These are phyloP conservation scores for Boehmeria nivea DNA, from an alignment of 306 rosid genomes.

Conservation along the genomic window DNA sequence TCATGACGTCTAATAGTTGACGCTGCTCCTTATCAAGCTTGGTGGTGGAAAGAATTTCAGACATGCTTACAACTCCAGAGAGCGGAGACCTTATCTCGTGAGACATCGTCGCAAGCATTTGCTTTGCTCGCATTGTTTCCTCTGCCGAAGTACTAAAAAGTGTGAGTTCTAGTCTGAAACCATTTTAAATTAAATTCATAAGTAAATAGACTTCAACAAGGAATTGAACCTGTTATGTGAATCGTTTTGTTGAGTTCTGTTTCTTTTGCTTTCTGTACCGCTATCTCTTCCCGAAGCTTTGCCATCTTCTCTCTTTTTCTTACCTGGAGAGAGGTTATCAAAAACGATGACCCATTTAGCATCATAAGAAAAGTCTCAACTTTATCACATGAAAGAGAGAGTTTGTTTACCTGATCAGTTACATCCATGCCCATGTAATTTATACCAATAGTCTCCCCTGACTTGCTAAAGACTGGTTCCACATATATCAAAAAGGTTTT, in stretches of 20 bases:
- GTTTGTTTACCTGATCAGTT: constrained; percentile 69
- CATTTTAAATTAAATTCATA: constrained; percentile 9
- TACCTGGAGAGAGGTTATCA: constrained; percentile 39
- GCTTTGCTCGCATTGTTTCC: constrained; percentile 98
- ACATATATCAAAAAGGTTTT: constrained; percentile 87
- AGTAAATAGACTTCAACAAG: too few species aligned
- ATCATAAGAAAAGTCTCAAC: constrained; percentile 13
- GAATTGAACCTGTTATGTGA: constrained; percentile 74
- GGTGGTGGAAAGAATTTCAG: constrained; percentile 80
- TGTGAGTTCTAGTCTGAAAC: not conserved
- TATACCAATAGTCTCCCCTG: constrained; percentile 86
- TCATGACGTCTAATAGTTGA: constrained; percentile 77
- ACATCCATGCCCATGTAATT: constrained; percentile 98
- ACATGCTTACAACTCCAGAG: constrained; percentile 92
- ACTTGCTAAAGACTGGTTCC: constrained; percentile 88
- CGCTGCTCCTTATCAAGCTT: constrained; percentile 76
- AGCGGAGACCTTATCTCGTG: constrained; percentile 94
- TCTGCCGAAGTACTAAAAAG: constrained; percentile 29
- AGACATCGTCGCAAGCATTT: constrained; percentile 96
- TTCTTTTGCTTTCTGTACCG: constrained; percentile 92
- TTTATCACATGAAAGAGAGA: constrained; percentile 3
- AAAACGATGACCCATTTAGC: constrained; percentile 12
- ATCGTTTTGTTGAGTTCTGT: constrained; percentile 86
- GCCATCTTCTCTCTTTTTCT: constrained; percentile 93
- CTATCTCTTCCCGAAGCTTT: constrained; percentile 78